Percentiles rank a stretch among this genome's conserved stretches.
phyloP scores from a whole-genome alignment of 805 yeast species.

The Saccharomycopsis malanga region DNA sequence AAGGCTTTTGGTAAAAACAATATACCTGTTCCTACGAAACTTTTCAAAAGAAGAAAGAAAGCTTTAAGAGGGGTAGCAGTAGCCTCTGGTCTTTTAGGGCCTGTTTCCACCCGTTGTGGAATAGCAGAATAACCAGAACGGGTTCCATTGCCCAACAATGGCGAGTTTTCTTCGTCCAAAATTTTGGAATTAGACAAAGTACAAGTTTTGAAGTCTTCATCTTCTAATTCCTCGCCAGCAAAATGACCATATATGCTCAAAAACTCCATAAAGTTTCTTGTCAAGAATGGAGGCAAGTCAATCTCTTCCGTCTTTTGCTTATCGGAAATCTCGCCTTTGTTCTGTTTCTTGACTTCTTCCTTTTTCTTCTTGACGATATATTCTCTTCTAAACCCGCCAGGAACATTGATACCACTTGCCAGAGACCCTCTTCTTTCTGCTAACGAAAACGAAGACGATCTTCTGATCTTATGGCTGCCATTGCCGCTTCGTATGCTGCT shows the following conservation, averaged over 20 bases:
- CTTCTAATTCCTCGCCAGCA: conserved; percentile 77
- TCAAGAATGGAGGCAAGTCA: conserved; percentile 35
- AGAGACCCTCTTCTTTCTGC: conserved; percentile 47
- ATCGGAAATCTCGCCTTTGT: conserved; percentile 7
- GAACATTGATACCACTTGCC: conserved; percentile 65
- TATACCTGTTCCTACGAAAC: conserved; percentile 74
- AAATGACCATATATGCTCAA: conserved; percentile 76
- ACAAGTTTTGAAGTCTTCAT: conserved; percentile 45
- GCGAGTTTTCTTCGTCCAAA: conserved; percentile 25
- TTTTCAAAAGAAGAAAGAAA: conserved; percentile 61
- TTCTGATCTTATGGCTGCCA: conserved; percentile 7
- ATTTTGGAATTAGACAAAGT: conserved; percentile 35
- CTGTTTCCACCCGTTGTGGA: conserved; percentile 1
- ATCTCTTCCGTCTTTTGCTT: not conserved
- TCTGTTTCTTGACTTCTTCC: conserved; percentile 20
- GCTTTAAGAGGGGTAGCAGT: conserved; percentile 71
- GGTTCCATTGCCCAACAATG: conserved; percentile 22
- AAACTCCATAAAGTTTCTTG: conserved; percentile 71
- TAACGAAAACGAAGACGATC: conserved; percentile 20
- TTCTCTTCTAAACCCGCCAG: conserved; percentile 79
- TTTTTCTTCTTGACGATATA: conserved; percentile 40
- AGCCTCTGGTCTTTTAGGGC: conserved; percentile 33
- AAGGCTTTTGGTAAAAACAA: conserved; percentile 64
- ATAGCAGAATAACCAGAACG: conserved; percentile 9
- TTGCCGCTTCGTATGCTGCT: not conserved